phyloP scores from a whole-genome alignment of 2,329 filamentous ascomycete species.

The Trichoderma sp. region DNA sequence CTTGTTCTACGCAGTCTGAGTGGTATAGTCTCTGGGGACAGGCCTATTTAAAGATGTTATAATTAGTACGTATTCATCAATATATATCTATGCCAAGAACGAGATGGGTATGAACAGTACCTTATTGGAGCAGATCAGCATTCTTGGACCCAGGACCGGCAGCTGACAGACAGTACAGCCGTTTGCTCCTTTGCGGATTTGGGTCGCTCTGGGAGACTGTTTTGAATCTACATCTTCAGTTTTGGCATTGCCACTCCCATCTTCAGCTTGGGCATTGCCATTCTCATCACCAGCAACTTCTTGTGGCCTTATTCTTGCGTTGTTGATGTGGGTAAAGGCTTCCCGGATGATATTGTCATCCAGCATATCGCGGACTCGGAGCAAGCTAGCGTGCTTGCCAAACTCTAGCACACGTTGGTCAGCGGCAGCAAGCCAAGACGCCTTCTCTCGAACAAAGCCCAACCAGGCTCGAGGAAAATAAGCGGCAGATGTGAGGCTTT shows the following conservation, averaged over 20 bases:
- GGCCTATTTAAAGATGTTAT: constrained; percentile 32
- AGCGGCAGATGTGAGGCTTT: constrained; percentile 50
- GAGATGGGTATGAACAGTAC: constrained; percentile 35
- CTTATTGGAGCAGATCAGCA: constrained; percentile 51
- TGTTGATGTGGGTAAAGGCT: constrained; percentile 44
- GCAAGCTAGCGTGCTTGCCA: constrained; percentile 51
- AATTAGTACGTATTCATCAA: neutral
- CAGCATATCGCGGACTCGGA: constrained; percentile 50
- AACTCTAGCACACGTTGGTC: constrained; percentile 52
- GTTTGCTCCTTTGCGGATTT: constrained; percentile 42
- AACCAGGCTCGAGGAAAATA: constrained; percentile 54
- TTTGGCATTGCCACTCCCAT: constrained; percentile 19
- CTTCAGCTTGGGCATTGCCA: constrained; percentile 9
- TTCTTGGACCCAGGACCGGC: constrained; percentile 46
- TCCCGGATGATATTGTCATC: constrained; percentile 44
- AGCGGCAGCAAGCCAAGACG: constrained; percentile 50
- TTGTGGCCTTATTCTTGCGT: constrained; percentile 36
- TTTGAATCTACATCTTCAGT: constrained; percentile 25
- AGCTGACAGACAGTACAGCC: constrained; percentile 50
- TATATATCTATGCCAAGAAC: neutral
- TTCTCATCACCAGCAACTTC: constrained; percentile 20
- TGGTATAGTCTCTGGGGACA: constrained; percentile 50
- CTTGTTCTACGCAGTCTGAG: constrained; percentile 42
- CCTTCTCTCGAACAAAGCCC: constrained; percentile 51
- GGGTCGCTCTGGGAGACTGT: constrained; percentile 34